A percentile compares a stretch with the other conserved stretches of the same genome.
Evolutionary conservation across 257 asterid genomes (phyloP).

Genomic region (Gentiana dahurica): DNA sequence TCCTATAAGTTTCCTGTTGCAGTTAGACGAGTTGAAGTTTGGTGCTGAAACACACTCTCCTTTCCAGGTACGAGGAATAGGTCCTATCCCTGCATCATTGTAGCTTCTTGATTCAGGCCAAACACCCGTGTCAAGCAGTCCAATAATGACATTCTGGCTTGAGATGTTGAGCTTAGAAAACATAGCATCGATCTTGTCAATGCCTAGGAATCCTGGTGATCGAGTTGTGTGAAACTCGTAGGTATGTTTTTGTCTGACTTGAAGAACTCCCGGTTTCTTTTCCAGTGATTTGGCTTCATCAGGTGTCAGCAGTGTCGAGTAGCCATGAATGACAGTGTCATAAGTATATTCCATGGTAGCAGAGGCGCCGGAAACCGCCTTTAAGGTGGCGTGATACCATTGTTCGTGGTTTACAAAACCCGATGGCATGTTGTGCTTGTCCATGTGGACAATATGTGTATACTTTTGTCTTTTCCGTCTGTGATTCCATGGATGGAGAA

Average conservation of each 20-base stretch:
- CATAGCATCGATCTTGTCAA: slow-evolving; percentile 23
- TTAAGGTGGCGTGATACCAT: slow-evolving; percentile 58
- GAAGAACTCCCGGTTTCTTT: slow-evolving; percentile 35
- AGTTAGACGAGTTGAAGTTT: slow-evolving; percentile 42
- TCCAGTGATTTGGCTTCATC: slow-evolving; percentile 38
- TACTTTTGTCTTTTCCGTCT: slow-evolving; percentile 10
- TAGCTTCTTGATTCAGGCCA: slow-evolving; percentile 61
- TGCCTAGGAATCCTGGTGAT: slow-evolving; percentile 63
- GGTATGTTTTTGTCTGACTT: slow-evolving; percentile 37
- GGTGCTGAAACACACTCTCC: slow-evolving; percentile 49
- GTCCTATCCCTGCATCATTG: slow-evolving; percentile 46
- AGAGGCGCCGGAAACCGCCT: slow-evolving; percentile 30
- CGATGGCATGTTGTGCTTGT: slow-evolving; percentile 42
- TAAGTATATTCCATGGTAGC: slow-evolving; percentile 51
- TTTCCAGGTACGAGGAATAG: slow-evolving; percentile 57
- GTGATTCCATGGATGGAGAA: background rate
- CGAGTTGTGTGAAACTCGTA: slow-evolving; percentile 66
- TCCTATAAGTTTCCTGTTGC: slow-evolving; percentile 61
- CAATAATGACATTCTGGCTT: slow-evolving; percentile 40
- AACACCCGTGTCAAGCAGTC: slow-evolving; percentile 61
- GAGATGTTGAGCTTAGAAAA: slow-evolving; percentile 20
- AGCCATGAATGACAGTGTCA: slow-evolving; percentile 53
- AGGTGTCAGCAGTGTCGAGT: slow-evolving; percentile 37
- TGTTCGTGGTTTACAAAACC: slow-evolving; percentile 36
- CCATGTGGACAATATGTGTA: slow-evolving; percentile 58